Conservation (phyloP, 352 stramenopile species). For the Peronospora farinosa region DNA sequence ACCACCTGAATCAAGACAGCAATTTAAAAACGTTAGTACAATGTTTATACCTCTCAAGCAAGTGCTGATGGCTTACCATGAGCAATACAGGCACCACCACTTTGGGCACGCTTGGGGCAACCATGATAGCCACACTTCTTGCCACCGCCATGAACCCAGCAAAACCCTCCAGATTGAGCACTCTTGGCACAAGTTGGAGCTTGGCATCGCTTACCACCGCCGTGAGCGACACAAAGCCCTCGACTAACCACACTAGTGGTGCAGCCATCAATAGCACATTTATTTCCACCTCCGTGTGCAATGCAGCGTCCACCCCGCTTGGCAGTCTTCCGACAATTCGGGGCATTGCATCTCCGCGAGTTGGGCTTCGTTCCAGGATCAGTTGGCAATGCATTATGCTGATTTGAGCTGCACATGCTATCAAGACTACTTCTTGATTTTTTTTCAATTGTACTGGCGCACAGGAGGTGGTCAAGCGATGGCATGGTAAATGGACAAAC, state of each 20-base stretch:
- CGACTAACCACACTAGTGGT: conserved; percentile 44
- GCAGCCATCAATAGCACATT: conserved; percentile 40
- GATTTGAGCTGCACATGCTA: background rate
- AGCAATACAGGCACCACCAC: conserved; percentile 40
- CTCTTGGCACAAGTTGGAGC: conserved; percentile 22
- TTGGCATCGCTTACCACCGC: conserved; percentile 45
- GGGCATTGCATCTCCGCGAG: conserved; percentile 27
- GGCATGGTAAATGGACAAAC: conserved; percentile 8
- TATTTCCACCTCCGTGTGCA: conserved; percentile 43
- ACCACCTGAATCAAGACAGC: conserved; percentile 14
- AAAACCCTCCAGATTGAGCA: conserved; percentile 34
- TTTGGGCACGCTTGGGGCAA: conserved; percentile 44
- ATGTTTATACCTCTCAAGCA: background rate
- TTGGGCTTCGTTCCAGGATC: conserved; percentile 5
- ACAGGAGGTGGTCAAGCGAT: conserved; percentile 18
- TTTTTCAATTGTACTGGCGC: background rate
- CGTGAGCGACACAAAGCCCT: conserved; percentile 50
- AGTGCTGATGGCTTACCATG: conserved; percentile 29
- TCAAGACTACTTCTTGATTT: background rate
- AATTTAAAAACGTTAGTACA: background rate
- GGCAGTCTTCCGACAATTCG: conserved; percentile 37
- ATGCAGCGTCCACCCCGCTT: conserved; percentile 47
- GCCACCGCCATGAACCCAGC: conserved; percentile 45
- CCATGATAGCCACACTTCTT: conserved; percentile 47
- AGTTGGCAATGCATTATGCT: background rate